Percentiles rank a stretch among this genome's conserved stretches.
These are phyloP conservation scores for Pontederia crassipes DNA, from an alignment of 176 grass and related monocot genomes.

Conservation along the genomic window DNA sequence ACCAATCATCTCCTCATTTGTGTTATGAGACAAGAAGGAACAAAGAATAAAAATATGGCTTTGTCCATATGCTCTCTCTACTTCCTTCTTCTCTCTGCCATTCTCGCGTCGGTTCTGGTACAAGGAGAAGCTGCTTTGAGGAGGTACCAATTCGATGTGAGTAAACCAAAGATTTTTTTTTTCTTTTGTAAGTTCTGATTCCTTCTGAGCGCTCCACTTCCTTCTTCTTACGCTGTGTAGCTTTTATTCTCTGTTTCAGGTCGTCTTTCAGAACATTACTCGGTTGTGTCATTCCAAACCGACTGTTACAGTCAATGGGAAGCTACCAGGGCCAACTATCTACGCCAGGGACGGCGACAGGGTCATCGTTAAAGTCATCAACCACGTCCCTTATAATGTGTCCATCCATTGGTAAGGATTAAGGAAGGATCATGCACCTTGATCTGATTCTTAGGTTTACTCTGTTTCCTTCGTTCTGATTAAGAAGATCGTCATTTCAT, in stretches of 20 bases:
- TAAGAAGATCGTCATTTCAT: too few relatives aligned
- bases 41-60: background rate
- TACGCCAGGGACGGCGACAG: constrained; percentile 54
- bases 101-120: constrained; percentile 19
- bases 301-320: constrained; percentile 52
- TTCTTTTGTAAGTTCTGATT: background rate
- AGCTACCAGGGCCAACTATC: constrained; percentile 44
- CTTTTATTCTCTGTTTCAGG: constrained; percentile 6
- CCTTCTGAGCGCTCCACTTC: background rate
- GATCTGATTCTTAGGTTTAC: background rate
- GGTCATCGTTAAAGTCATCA: constrained; percentile 39
- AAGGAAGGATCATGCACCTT: background rate
- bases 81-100: constrained; percentile 7
- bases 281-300: constrained; percentile 43
- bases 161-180: background rate
- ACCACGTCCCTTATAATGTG: constrained; percentile 37
- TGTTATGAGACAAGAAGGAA: too few relatives aligned
- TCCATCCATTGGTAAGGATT: constrained; percentile 50
- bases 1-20: too few relatives aligned
- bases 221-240: background rate
- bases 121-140: constrained; percentile 30
- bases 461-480: too few relatives aligned
- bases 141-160: constrained; percentile 64
- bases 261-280: constrained; percentile 50
- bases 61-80: background rate